Conservation (phyloP, 1,139 yeast genomes). For the Geotrichum candidum region DNA sequence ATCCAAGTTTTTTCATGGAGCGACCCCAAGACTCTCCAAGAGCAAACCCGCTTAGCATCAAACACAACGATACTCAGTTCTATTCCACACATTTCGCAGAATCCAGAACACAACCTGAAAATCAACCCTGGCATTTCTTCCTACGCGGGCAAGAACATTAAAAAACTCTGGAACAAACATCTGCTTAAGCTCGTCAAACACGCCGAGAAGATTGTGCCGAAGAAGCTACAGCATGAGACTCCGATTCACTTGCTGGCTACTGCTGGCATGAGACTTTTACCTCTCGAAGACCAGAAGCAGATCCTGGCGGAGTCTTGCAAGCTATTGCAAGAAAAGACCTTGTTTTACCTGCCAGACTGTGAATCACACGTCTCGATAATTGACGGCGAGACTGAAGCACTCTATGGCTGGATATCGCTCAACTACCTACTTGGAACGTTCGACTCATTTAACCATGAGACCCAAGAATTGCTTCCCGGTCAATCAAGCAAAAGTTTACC, state of each 20-base stretch:
- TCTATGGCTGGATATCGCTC: slow-evolving; percentile 77
- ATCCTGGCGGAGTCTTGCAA: slow-evolving; percentile 49
- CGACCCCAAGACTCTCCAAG: slow-evolving; percentile 33
- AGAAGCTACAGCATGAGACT: slow-evolving; percentile 56
- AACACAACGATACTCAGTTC: slow-evolving; percentile 16
- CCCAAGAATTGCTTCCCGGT: not conserved
- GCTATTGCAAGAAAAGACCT: slow-evolving; percentile 46
- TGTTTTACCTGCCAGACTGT: slow-evolving; percentile 50
- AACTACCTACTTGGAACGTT: slow-evolving; percentile 57
- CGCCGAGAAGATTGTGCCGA: slow-evolving; percentile 58
- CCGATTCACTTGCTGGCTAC: slow-evolving; percentile 79
- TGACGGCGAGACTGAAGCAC: slow-evolving; percentile 70
- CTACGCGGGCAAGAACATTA: slow-evolving; percentile 37
- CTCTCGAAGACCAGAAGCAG: slow-evolving; percentile 49
- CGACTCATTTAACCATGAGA: slow-evolving; percentile 22
- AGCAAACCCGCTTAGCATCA: not conserved
- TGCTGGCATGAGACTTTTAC: slow-evolving; percentile 72
- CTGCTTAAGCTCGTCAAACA: slow-evolving; percentile 48
- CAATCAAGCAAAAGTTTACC: slow-evolving; percentile 24
- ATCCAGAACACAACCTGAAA: slow-evolving; percentile 50
- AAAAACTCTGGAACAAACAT: slow-evolving; percentile 56
- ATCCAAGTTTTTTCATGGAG: slow-evolving; percentile 69
- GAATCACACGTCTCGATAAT: slow-evolving; percentile 55
- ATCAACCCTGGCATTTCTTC: slow-evolving; percentile 64
- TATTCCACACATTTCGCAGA: slow-evolving; percentile 39